A percentile compares a stretch with the other conserved stretches of the same genome.
Evolutionary conservation across 805 yeast species (phyloP).

Genomic region (Candida awuae): DNA sequence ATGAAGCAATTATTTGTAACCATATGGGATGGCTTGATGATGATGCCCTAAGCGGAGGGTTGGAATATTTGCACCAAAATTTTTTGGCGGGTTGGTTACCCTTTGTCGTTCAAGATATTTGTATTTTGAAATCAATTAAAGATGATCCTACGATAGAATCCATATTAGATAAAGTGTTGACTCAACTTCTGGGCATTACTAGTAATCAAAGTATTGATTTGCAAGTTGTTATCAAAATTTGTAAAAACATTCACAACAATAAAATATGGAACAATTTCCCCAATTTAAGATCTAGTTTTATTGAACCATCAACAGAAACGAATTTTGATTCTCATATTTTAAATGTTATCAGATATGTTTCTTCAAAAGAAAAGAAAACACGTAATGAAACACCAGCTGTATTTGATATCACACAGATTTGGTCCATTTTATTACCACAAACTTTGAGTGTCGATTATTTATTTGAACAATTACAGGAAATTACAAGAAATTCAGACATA

Average conservation of each 20-base stretch:
- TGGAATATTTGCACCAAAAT: constrained; percentile 81
- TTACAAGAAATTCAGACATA: constrained; percentile 10
- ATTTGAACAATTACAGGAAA: constrained; percentile 14
- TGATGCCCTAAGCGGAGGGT: constrained; percentile 61
- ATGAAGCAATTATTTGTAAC: constrained; percentile 60
- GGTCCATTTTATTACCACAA: constrained; percentile 4
- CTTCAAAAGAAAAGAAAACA: constrained; percentile 2
- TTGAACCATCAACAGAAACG: neutral
- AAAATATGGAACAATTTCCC: constrained; percentile 10
- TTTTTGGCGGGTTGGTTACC: constrained; percentile 54
- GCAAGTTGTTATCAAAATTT: constrained; percentile 14
- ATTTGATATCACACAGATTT: constrained; percentile 20
- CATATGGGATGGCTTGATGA: constrained; percentile 46
- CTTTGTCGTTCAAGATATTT: constrained; percentile 31
- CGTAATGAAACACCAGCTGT: neutral
- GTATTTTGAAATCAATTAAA: constrained; percentile 15
- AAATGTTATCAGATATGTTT: constrained; percentile 10
- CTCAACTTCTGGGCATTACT: constrained; percentile 16
- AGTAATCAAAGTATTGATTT: constrained; percentile 16
- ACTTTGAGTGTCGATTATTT: constrained; percentile 19
- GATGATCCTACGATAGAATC: constrained; percentile 7
- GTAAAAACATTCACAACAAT: constrained; percentile 14
- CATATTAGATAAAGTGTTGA: constrained; percentile 15
- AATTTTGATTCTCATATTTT: constrained; percentile 8
- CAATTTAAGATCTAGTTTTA: neutral